Evolutionary conservation across 768 basidiomycete species (phyloP).

Genomic region (Lactarius hatsudake): DNA sequence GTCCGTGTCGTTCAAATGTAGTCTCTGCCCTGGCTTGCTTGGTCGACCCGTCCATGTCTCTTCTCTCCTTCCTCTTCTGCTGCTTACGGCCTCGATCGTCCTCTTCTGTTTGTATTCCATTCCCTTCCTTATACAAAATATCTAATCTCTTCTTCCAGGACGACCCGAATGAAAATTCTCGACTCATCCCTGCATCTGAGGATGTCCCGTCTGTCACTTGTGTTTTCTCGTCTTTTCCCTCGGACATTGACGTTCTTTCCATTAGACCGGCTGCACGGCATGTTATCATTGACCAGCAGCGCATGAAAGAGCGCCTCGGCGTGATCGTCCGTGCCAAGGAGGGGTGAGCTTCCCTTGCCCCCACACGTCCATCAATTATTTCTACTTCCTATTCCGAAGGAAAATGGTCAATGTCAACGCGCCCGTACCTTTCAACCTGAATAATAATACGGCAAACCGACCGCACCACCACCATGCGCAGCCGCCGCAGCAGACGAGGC

Average conservation of each 20-base stretch:
- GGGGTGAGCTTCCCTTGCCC: constrained; percentile 40
- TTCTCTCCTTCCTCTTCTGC: constrained; percentile 28
- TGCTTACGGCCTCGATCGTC: constrained; percentile 29
- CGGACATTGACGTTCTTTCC: background rate
- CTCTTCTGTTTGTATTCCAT: background rate
- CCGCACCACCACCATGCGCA: background rate
- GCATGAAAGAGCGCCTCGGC: constrained; percentile 49
- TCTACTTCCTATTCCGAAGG: constrained; percentile 36
- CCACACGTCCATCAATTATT: constrained; percentile 2
- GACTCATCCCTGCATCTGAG: constrained; percentile 34
- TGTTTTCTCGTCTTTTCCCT: too few species aligned
- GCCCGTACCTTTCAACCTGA: constrained; percentile 59
- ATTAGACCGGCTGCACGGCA: constrained; percentile 16
- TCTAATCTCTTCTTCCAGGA: constrained; percentile 16
- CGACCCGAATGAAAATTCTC: constrained; percentile 35
- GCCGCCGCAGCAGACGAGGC: constrained; percentile 20
- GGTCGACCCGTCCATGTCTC: constrained; percentile 26
- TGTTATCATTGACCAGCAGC: constrained; percentile 45
- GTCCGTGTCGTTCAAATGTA: background rate
- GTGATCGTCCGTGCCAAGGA: constrained; percentile 60
- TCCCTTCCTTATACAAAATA: background rate
- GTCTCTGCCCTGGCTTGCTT: too few species aligned
- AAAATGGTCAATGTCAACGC: constrained; percentile 72
- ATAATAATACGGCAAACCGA: constrained; percentile 35
- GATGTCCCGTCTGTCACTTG: constrained; percentile 31